Percentiles rank a stretch among this genome's conserved stretches.
Conservation (phyloP, 106 monocot genomes). For the Dendrobium huoshanense region DNA sequence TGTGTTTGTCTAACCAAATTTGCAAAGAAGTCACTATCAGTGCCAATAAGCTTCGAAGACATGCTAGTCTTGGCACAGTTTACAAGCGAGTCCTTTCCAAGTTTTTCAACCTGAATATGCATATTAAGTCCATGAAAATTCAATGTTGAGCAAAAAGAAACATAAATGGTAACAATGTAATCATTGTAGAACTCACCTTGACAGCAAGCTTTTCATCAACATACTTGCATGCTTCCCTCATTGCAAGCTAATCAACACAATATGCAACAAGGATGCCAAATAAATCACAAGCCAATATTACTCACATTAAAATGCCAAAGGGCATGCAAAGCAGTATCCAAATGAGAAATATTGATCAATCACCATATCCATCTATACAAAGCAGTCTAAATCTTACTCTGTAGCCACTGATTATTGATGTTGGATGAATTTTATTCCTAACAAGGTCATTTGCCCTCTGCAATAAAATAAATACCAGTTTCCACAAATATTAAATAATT, state of each 20-base stretch:
- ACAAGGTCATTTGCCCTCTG: conserved; percentile 98
- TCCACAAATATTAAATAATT: not conserved
- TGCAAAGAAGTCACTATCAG: conserved; percentile 92
- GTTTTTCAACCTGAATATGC: conserved; percentile 80
- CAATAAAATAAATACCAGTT: conserved; percentile 6
- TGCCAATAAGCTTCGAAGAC: conserved; percentile 88
- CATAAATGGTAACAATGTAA: not conserved
- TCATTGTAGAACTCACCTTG: conserved; percentile 40
- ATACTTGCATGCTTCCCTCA: conserved; percentile 98
- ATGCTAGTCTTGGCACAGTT: conserved; percentile 99
- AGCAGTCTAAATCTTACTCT: conserved; percentile 45
- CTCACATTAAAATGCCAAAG: not conserved
- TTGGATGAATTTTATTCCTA: conserved; percentile 97
- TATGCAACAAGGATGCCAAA: conserved; percentile 4
- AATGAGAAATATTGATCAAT: not conserved
- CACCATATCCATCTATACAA: not conserved
- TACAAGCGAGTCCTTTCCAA: conserved; percentile 88
- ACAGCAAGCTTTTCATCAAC: conserved; percentile 87
- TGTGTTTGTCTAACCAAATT: conserved; percentile 52
- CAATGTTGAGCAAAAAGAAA: not conserved
- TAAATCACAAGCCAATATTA: not conserved
- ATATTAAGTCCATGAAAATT: conserved; percentile 4
- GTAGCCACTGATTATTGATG: conserved; percentile 89
- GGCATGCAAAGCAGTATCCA: not conserved
- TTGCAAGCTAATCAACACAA: conserved; percentile 61